These are phyloP conservation scores for Nothopassalora personata DNA, from an alignment of 2,329 filamentous ascomycete genomes.

Conservation along the genomic window DNA sequence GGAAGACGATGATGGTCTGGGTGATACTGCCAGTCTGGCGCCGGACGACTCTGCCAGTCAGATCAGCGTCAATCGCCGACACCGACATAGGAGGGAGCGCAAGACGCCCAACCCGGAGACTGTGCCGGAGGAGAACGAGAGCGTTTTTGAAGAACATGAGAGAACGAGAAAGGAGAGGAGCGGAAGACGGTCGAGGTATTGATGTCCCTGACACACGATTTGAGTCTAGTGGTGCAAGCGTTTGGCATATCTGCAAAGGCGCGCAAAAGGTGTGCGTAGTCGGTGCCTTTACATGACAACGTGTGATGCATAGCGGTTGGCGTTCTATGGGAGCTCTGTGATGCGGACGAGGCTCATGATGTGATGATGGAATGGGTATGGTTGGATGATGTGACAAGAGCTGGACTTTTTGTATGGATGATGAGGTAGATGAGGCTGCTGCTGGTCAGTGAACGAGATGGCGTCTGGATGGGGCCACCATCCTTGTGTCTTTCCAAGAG, in stretches of 20 bases:
- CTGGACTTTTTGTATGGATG: background rate
- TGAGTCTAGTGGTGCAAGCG: background rate
- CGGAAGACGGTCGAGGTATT: conserved; percentile 12
- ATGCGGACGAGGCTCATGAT: background rate
- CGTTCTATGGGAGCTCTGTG: background rate
- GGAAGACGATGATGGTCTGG: conserved; percentile 33
- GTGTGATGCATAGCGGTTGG: conserved; percentile 7
- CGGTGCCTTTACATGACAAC: background rate
- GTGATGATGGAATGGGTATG: background rate
- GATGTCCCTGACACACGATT: background rate
- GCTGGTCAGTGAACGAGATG: background rate
- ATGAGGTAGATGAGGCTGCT: background rate
- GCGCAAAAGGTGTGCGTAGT: background rate
- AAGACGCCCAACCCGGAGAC: conserved; percentile 62
- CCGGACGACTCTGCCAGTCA: conserved; percentile 79
- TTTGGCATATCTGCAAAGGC: conserved; percentile 1
- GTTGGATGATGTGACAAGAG: background rate
- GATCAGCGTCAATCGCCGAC: conserved; percentile 64
- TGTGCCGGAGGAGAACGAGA: conserved; percentile 64
- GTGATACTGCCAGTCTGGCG: conserved; percentile 50
- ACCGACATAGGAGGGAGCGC: conserved; percentile 62
- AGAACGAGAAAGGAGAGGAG: conserved; percentile 1
- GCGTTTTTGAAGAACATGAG: conserved; percentile 29
- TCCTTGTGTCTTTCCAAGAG: background rate
- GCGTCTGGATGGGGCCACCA: background rate